A percentile compares a stretch with the other conserved stretches of the same genome.
phyloP scores from a whole-genome alignment of 768 basidiomycete species.

The Lyophyllum atratum region DNA sequence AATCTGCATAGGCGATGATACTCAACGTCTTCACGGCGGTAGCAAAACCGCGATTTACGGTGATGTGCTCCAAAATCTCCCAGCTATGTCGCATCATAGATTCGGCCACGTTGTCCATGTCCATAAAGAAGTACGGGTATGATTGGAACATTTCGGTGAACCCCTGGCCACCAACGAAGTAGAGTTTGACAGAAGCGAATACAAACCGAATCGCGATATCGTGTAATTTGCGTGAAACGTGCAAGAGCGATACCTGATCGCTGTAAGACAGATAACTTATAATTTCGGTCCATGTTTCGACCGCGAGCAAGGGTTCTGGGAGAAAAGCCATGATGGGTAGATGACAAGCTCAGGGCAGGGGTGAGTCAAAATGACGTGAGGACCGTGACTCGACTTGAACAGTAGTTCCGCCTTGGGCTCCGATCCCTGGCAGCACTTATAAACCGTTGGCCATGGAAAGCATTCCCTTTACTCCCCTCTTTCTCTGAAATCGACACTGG shows the following conservation, averaged over 20 bases:
- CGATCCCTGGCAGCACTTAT: neutral
- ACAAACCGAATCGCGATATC: constrained; percentile 33
- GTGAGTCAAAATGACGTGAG: neutral
- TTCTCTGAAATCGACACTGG: constrained; percentile 42
- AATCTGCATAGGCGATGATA: constrained; percentile 35
- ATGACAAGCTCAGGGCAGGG: neutral
- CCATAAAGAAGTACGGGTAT: constrained; percentile 28
- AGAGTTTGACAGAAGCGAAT: constrained; percentile 38
- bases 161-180: constrained; percentile 30
- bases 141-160: constrained; percentile 27
- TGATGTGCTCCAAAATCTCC: constrained; percentile 40
- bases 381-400: neutral
- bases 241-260: constrained; percentile 27
- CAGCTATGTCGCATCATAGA: constrained; percentile 38
- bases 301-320: constrained; percentile 23
- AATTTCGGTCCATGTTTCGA: constrained; percentile 40
- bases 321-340: neutral
- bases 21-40: constrained; percentile 35
- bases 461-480: constrained; percentile 42
- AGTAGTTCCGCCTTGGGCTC: neutral
- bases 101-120: constrained; percentile 27
- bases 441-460: constrained; percentile 22
- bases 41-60: constrained; percentile 34
- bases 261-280: constrained; percentile 28
- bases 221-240: constrained; percentile 38